A percentile compares a stretch with the other conserved stretches of the same genome.
phyloP scores from a whole-genome alignment of 1,139 yeast genomes.

The Geotrichum macrosporum region DNA sequence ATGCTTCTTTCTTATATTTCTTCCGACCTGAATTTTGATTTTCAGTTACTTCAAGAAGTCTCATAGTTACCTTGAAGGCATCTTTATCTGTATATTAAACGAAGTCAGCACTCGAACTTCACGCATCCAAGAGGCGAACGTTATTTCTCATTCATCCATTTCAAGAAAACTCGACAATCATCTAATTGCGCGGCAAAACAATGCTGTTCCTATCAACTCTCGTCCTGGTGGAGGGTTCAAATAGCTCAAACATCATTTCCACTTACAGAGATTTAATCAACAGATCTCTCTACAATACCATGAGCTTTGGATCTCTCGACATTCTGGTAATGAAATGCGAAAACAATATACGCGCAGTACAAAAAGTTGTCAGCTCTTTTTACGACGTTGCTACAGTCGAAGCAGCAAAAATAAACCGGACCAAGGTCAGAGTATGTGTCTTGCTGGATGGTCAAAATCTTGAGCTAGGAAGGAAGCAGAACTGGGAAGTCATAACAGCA shows the following conservation, averaged over 20 bases:
- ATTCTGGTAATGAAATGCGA: conserved; percentile 36
- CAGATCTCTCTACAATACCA: conserved; percentile 33
- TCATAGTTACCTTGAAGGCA: too few relatives aligned
- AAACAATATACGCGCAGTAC: conserved; percentile 30
- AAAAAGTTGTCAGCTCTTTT: conserved; percentile 32
- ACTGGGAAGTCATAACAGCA: conserved; percentile 38
- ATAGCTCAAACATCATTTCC: conserved; percentile 23
- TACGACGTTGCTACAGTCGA: conserved; percentile 31
- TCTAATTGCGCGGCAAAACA: neutral
- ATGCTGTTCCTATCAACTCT: conserved; percentile 33
- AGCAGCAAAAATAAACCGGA: conserved; percentile 27
- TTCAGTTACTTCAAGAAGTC: too few relatives aligned
- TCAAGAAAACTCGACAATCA: too few relatives aligned
- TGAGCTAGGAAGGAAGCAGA: conserved; percentile 29
- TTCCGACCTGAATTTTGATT: too few relatives aligned
- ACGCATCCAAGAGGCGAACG: too few relatives aligned
- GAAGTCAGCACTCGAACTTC: too few relatives aligned
- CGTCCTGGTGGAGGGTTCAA: conserved; percentile 29
- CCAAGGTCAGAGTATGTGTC: conserved; percentile 35
- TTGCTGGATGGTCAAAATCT: conserved; percentile 37
- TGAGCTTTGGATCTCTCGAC: conserved; percentile 36
- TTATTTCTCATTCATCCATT: too few relatives aligned
- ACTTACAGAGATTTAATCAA: conserved; percentile 29
- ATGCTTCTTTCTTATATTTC: too few relatives aligned
- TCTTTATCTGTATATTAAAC: too few relatives aligned